Conservation (phyloP, 139 green algal genomes). For the Monoraphidium neglectum region DNA sequence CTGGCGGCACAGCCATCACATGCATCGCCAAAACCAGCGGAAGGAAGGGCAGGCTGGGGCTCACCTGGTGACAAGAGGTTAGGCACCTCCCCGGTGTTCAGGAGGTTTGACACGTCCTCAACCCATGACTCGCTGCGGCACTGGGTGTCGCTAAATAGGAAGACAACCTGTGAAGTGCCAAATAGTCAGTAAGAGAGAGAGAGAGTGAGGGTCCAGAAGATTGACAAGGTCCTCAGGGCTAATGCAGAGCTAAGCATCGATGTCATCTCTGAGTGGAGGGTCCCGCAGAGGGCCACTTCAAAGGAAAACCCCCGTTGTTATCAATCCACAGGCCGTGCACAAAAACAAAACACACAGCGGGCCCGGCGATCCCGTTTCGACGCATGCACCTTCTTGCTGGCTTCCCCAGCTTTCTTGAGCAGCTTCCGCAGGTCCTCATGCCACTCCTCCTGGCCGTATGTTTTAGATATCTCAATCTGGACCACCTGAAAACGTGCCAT, state of each 20-base stretch:
- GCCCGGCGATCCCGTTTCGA: too few species aligned
- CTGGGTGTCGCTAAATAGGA: conserved; percentile 82
- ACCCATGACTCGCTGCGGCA: conserved; percentile 77
- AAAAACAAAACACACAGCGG: too few species aligned
- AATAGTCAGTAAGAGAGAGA: conserved; percentile 25
- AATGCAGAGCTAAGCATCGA: too few species aligned
- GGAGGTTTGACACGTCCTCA: conserved; percentile 83
- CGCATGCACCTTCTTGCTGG: conserved; percentile 54
- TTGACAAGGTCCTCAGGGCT: neutral
- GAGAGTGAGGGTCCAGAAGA: too few species aligned
- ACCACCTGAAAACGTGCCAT: conserved; percentile 39
- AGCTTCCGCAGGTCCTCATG: conserved; percentile 71
- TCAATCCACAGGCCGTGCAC: too few species aligned
- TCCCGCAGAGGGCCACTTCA: too few species aligned
- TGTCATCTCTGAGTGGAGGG: too few species aligned
- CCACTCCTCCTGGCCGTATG: conserved; percentile 74
- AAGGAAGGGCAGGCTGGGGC: too few species aligned
- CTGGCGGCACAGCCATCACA: too few species aligned
- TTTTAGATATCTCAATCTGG: conserved; percentile 79
- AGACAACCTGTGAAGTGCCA: conserved; percentile 57
- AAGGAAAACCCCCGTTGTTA: too few species aligned
- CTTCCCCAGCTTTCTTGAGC: conserved; percentile 64
- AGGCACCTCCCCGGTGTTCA: conserved; percentile 81
- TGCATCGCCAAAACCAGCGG: too few species aligned
- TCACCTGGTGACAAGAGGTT: conserved; percentile 76